A percentile compares a stretch with the other conserved stretches of the same genome.
Evolutionary conservation across 495 filamentous ascomycete species (phyloP).

Genomic region (Penicillium cinerascens): DNA sequence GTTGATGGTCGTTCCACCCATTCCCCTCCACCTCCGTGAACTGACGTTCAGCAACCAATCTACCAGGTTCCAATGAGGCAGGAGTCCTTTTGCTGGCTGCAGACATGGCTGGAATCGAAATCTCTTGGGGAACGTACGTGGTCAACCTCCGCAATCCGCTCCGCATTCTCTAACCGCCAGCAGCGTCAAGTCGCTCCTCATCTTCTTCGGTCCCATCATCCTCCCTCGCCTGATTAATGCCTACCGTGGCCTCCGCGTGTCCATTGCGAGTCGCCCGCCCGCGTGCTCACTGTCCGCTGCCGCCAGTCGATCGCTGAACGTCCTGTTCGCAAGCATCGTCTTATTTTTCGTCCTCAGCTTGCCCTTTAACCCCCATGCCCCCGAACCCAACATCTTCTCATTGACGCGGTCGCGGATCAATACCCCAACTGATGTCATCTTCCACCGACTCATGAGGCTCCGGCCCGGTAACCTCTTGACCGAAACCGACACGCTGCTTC

Average conservation of each 20-base stretch:
- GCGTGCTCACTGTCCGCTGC: constrained; percentile 46
- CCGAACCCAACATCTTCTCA: constrained; percentile 70
- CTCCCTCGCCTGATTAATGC: constrained; percentile 67
- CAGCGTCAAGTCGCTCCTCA: constrained; percentile 72
- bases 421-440: constrained; percentile 80
- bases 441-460: constrained; percentile 66
- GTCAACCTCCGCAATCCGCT: constrained; percentile 2
- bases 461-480: constrained; percentile 56
- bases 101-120: constrained; percentile 31
- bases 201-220: constrained; percentile 84
- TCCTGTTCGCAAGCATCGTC: constrained; percentile 56
- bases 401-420: constrained; percentile 77
- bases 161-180: constrained; percentile 9
- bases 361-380: constrained; percentile 61
- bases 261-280: constrained; percentile 53
- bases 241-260: constrained; percentile 62
- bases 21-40: neutral
- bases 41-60: neutral
- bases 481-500: constrained; percentile 58
- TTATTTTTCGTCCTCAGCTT: constrained; percentile 61
- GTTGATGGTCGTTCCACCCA: neutral
- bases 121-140: constrained; percentile 39
- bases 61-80: neutral
- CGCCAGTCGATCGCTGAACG: constrained; percentile 49
- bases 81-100: neutral